A percentile compares a stretch with the other conserved stretches of the same genome.
Conservation (phyloP, 495 filamentous ascomycete genomes). For the Aspergillus biplanus region DNA sequence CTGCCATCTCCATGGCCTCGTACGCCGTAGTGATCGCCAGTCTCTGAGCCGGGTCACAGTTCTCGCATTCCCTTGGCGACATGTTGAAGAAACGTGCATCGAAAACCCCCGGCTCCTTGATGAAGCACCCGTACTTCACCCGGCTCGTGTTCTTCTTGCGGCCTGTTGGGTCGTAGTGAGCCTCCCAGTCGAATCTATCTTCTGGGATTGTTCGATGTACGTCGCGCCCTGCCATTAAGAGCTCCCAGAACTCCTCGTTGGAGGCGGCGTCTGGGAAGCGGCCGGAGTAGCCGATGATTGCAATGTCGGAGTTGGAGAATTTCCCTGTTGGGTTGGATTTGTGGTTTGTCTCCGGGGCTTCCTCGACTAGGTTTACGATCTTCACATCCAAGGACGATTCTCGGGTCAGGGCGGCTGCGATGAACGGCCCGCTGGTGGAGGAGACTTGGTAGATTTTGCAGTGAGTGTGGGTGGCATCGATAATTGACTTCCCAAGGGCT, state of each 20-base stretch:
- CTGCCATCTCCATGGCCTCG: conserved; percentile 91
- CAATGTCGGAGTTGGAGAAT: conserved; percentile 54
- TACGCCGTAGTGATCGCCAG: conserved; percentile 82
- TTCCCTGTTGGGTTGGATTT: conserved; percentile 37
- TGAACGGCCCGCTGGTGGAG: not conserved
- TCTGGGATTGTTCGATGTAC: conserved; percentile 58
- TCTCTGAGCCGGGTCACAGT: conserved; percentile 86
- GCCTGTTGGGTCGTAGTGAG: conserved; percentile 75
- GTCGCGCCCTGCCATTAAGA: conserved; percentile 67
- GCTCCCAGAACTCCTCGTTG: conserved; percentile 71
- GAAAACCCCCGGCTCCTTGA: conserved; percentile 80
- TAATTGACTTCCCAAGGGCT: not conserved
- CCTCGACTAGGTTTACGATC: conserved; percentile 4
- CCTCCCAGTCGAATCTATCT: conserved; percentile 76
- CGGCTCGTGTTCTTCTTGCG: conserved; percentile 79
- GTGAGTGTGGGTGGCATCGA: not conserved
- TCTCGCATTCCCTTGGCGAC: conserved; percentile 85
- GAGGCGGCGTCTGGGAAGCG: conserved; percentile 71
- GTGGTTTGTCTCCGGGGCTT: conserved; percentile 33
- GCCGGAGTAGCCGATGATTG: conserved; percentile 76
- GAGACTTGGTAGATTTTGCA: conserved; percentile 5
- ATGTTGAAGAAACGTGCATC: conserved; percentile 93
- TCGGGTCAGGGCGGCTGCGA: conserved; percentile 1
- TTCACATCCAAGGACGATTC: not conserved
- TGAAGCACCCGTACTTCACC: conserved; percentile 84